Evolutionary conservation across 257 asterid species (phyloP).

Genomic region (Catharanthus roseus): DNA sequence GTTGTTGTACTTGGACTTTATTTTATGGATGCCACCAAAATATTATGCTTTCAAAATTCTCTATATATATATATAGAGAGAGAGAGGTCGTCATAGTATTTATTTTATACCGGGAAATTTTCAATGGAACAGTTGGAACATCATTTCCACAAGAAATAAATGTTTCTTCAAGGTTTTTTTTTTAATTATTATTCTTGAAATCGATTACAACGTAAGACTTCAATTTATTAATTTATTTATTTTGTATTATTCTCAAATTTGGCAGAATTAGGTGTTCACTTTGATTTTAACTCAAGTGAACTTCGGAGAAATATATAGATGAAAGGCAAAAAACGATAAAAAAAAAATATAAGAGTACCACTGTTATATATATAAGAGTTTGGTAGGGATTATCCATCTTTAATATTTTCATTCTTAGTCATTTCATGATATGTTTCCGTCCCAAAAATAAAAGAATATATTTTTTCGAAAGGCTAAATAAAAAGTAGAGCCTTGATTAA

Average conservation of each 20-base stretch:
- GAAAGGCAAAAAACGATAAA: too few relatives aligned
- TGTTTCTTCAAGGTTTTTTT: too few relatives aligned
- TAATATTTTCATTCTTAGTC: background rate
- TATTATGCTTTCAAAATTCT: too few relatives aligned
- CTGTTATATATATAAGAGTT: too few relatives aligned
- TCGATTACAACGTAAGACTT: background rate
- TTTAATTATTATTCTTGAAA: background rate
- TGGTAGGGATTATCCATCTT: background rate
- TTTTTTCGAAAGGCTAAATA: too few relatives aligned
- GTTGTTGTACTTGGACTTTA: background rate
- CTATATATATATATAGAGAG: too few relatives aligned
- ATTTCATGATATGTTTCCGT: background rate
- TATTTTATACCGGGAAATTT: background rate
- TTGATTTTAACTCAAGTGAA: background rate
- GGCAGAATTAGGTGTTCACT: background rate
- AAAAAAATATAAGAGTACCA: too few relatives aligned
- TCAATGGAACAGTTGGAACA: background rate
- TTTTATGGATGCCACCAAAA: background rate
- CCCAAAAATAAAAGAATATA: too few relatives aligned
- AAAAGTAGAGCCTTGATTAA: too few relatives aligned
- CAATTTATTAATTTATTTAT: background rate
- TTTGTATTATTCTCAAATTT: conserved; percentile 1
- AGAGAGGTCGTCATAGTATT: background rate
- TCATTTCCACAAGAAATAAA: background rate
- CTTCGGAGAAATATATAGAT: background rate